Evolutionary conservation across 306 rosid genomes (phyloP).

Genomic region (Rosa lucieae): DNA sequence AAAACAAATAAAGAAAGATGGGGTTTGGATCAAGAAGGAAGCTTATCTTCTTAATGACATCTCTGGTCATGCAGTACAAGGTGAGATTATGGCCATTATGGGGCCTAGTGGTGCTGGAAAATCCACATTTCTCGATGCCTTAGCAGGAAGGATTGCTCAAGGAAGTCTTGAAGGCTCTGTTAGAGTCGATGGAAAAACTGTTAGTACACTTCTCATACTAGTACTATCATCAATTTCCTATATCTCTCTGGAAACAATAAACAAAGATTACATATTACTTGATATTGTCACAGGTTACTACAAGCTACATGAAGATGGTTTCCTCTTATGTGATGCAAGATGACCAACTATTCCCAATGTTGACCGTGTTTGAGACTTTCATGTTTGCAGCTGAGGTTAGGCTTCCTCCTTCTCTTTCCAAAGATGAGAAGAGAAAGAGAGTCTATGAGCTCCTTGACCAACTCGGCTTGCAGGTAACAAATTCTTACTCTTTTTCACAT

Average conservation of each 20-base stretch:
- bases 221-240: neutral
- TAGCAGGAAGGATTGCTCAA: slow-evolving; percentile 77
- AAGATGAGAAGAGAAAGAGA: slow-evolving; percentile 61
- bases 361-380: slow-evolving; percentile 82
- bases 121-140: slow-evolving; percentile 90
- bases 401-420: slow-evolving; percentile 77
- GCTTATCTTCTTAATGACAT: slow-evolving; percentile 78
- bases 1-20: slow-evolving; percentile 75
- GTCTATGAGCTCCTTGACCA: slow-evolving; percentile 70
- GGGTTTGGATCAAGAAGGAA: slow-evolving; percentile 63
- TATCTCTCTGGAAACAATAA: neutral
- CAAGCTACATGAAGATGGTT: slow-evolving; percentile 89
- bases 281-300: slow-evolving; percentile 49
- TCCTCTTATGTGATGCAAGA: slow-evolving; percentile 99
- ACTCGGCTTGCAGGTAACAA: slow-evolving; percentile 68
- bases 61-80: slow-evolving; percentile 70
- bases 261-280: neutral
- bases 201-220: neutral
- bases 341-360: slow-evolving; percentile 83
- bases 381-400: slow-evolving; percentile 93
- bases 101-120: slow-evolving; percentile 99
- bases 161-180: slow-evolving; percentile 90
- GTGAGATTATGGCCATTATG: slow-evolving; percentile 84
- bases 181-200: slow-evolving; percentile 65
- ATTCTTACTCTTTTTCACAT: neutral